A percentile compares a stretch with the other conserved stretches of the same genome.
These are phyloP conservation scores for Astrothelium subdiscretum DNA, from an alignment of 495 filamentous ascomycete species.

Conservation along the genomic window DNA sequence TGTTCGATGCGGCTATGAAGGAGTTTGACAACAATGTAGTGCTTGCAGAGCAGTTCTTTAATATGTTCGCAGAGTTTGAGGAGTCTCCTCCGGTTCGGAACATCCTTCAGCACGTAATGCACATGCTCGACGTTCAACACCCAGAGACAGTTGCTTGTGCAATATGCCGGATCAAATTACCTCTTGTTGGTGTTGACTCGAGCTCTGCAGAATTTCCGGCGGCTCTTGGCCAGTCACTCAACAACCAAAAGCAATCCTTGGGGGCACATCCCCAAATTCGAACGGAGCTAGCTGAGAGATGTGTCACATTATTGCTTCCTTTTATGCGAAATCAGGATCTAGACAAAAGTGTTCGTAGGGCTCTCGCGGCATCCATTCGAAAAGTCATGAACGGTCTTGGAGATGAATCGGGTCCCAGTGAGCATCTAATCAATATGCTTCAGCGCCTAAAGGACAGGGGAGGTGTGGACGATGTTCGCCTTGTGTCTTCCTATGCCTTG, in stretches of 20 bases:
- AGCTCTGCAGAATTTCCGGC: conserved; percentile 60
- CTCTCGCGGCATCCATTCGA: neutral
- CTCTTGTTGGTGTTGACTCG: conserved; percentile 51
- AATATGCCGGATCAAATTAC: conserved; percentile 59
- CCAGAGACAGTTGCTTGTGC: conserved; percentile 47
- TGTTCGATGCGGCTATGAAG: conserved; percentile 80
- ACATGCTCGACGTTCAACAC: conserved; percentile 41
- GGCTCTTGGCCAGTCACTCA: conserved; percentile 52
- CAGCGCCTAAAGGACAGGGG: neutral
- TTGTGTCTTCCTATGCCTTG: neutral
- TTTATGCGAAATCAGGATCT: conserved; percentile 2
- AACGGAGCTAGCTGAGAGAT: conserved; percentile 9
- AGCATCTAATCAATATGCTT: neutral
- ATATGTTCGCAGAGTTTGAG: conserved; percentile 59
- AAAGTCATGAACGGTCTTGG: neutral
- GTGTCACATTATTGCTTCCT: conserved; percentile 12
- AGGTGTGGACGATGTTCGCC: neutral
- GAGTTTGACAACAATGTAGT: conserved; percentile 52
- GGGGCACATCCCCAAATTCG: conserved; percentile 6
- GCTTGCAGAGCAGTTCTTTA: conserved; percentile 66
- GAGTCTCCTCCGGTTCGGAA: conserved; percentile 49
- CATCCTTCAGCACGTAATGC: conserved; percentile 67
- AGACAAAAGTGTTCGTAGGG: neutral
- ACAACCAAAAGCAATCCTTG: conserved; percentile 37
- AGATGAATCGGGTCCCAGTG: neutral